Percentiles rank a stretch among this genome's conserved stretches.
phyloP scores from a whole-genome alignment of 371 early-diverging fungal genomes.

The Mucor lusitanicus region DNA sequence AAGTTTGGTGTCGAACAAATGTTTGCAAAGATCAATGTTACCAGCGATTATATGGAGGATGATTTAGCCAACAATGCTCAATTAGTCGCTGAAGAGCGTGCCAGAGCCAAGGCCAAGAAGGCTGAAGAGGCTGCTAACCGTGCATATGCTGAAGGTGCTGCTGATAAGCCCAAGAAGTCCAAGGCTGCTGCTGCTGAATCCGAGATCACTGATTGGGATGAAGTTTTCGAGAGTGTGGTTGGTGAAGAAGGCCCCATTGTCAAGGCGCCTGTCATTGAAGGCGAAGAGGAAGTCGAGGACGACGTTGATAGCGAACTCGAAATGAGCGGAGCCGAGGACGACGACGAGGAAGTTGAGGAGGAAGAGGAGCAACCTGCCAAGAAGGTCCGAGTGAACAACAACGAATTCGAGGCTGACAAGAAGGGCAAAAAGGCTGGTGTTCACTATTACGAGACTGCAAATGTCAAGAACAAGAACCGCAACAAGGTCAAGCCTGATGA shows the following conservation, averaged over 20 bases:
- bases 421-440: slow-evolving; percentile 79
- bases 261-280: slow-evolving; percentile 38
- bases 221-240: slow-evolving; percentile 82
- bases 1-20: slow-evolving; percentile 72
- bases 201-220: slow-evolving; percentile 84
- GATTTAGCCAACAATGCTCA: slow-evolving; percentile 72
- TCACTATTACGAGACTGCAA: slow-evolving; percentile 88
- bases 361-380: slow-evolving; percentile 28
- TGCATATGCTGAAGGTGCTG: slow-evolving; percentile 4
- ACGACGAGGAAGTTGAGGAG: slow-evolving; percentile 34
- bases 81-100: slow-evolving; percentile 51
- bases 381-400: slow-evolving; percentile 35
- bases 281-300: slow-evolving; percentile 46
- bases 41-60: slow-evolving; percentile 74
- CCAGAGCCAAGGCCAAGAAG: slow-evolving; percentile 46
- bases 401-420: slow-evolving; percentile 24
- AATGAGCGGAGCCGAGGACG: slow-evolving; percentile 50
- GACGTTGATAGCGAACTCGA: slow-evolving; percentile 64
- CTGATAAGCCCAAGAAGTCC: slow-evolving; percentile 13
- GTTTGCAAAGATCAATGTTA: slow-evolving; percentile 83
- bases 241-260: slow-evolving; percentile 67
- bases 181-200: slow-evolving; percentile 42
- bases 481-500: slow-evolving; percentile 76
- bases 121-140: slow-evolving; percentile 42
- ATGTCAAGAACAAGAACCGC: slow-evolving; percentile 91